These are phyloP conservation scores for Urochloa ruziziensis DNA, from an alignment of 176 grass and related monocot genomes.

Conservation along the genomic window DNA sequence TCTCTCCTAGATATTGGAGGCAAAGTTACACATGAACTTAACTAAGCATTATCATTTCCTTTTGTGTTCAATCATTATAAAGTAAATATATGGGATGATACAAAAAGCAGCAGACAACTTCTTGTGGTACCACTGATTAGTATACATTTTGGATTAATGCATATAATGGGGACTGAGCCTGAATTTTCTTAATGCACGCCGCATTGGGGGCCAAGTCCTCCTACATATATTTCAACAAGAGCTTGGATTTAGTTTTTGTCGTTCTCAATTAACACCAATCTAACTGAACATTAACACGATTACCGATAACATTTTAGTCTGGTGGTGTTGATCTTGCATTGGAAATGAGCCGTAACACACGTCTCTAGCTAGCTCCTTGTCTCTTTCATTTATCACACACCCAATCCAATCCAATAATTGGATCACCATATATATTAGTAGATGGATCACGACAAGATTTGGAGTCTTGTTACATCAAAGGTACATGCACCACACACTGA, in stretches of 20 bases:
- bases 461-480: constrained; percentile 28
- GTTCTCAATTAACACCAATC: constrained; percentile 28
- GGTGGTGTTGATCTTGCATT: background rate
- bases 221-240: constrained; percentile 49
- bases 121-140: background rate
- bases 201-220: background rate
- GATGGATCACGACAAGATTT: constrained; percentile 24
- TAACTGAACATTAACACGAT: background rate
- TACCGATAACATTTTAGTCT: too few relatives aligned
- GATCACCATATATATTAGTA: constrained; percentile 25
- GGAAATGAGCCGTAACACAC: constrained; percentile 4
- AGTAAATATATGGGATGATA: background rate
- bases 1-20: background rate
- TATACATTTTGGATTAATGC: background rate
- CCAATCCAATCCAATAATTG: constrained; percentile 31
- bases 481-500: background rate
- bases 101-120: background rate
- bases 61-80: constrained; percentile 8
- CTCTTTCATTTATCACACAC: constrained; percentile 20
- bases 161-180: constrained; percentile 11
- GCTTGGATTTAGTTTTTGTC: constrained; percentile 29
- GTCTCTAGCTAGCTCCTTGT: background rate
- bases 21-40: background rate
- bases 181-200: background rate
- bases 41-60: background rate